Conservation (phyloP, 1,139 yeast genomes). For the Scheffersomyces cryptocercus region DNA sequence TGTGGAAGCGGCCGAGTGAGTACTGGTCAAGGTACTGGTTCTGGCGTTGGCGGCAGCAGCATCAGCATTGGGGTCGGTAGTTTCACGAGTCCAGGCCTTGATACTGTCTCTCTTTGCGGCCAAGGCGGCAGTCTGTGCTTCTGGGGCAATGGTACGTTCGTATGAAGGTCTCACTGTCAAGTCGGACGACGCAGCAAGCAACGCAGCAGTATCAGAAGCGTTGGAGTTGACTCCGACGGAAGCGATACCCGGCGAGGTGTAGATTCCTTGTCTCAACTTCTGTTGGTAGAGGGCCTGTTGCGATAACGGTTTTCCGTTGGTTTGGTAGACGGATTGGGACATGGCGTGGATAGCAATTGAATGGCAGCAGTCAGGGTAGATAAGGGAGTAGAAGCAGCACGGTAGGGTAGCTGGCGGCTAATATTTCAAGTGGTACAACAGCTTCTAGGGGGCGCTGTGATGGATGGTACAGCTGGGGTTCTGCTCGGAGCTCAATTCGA, state of each 20-base stretch:
- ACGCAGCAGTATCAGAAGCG: slow-evolving; percentile 78
- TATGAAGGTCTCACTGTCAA: slow-evolving; percentile 62
- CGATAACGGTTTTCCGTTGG: slow-evolving; percentile 68
- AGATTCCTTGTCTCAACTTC: slow-evolving; percentile 73
- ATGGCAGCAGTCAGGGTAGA: background rate
- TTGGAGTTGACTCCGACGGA: slow-evolving; percentile 68
- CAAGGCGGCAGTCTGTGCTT: slow-evolving; percentile 66
- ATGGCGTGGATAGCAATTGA: slow-evolving; percentile 12
- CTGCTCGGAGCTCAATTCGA: too few species aligned
- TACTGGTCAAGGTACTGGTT: slow-evolving; percentile 10
- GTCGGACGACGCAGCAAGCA: slow-evolving; percentile 68
- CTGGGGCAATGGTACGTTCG: slow-evolving; percentile 62
- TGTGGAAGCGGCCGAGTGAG: slow-evolving; percentile 12
- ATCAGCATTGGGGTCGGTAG: slow-evolving; percentile 48
- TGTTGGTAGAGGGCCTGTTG: slow-evolving; percentile 78
- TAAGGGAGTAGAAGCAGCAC: too few species aligned
- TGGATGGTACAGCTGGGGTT: too few species aligned
- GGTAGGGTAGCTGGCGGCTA: too few species aligned
- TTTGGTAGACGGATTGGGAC: slow-evolving; percentile 59
- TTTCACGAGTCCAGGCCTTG: slow-evolving; percentile 47
- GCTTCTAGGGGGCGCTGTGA: too few species aligned
- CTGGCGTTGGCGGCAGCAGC: slow-evolving; percentile 37
- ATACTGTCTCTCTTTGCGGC: slow-evolving; percentile 50
- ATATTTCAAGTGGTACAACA: too few species aligned
- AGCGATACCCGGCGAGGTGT: slow-evolving; percentile 66